Base-by-base conservation (phyloP, 495 filamentous ascomycete species). In the Chaetomium tenue region DNA sequence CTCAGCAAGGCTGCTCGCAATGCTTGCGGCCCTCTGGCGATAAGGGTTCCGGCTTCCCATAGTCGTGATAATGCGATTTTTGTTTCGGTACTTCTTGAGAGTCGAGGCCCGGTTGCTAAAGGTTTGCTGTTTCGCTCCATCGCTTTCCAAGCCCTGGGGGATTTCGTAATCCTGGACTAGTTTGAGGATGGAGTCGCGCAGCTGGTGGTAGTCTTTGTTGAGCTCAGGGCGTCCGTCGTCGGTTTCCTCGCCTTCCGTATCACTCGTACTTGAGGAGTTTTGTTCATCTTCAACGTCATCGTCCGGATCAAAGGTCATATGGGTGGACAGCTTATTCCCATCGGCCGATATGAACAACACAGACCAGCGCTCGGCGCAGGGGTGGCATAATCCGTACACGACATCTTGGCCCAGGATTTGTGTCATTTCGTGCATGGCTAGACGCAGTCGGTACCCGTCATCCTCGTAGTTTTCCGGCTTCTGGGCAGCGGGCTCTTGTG, bases 81-180 rank as follows among this genome's bases (percentile, higher is more conserved):
- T 80, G 13, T 76, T 78, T 4, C 75, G 77, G 68, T 82, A 81
- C 61, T 80, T 82, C 55, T 81, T 81, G 16, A 83, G 65, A 12
- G 73, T 74, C 8, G 82, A 83, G 3, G 85, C 84, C 20, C 86
- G 79, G 66, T 89, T 88, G 71, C 86, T 88, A 70, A 88, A 88
- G 7, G 78, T 83, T 60, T 85, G 85, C 48, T 82, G 80, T 61
- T 71, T 72, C 37, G 82, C 76, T 26, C 76, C 79, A 37, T 85
- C 82, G 20, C 74, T 76, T 51, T 85, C 79, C 0, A 86, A 71
- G 33, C 79, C 83, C 48, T 86, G 84, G 3, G 88, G 88, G 23
- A 89, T 87, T 66, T 92, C 90, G 63, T 87, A 90, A 47, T 94
- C 91, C 65, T 89, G 84, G 20, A 94, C 88, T 3, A 96, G 81